These are phyloP conservation scores for Nicotiana sylvestris DNA, from an alignment of 257 asterid species.

Conservation along the genomic window DNA sequence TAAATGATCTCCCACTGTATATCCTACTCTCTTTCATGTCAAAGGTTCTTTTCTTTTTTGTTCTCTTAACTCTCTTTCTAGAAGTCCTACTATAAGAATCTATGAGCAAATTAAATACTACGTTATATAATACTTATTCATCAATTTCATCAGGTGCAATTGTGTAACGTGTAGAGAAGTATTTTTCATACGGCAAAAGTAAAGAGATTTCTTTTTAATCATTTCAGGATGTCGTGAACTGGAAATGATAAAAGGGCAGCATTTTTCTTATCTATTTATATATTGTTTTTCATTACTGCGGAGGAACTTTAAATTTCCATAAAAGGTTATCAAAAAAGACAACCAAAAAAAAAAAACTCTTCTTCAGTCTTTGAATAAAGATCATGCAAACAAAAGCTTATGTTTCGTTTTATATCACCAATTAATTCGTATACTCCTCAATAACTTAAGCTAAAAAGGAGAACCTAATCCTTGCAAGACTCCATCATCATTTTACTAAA, in stretches of 20 bases:
- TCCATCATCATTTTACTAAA: background rate
- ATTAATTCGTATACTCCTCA: background rate
- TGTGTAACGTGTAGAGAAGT: background rate
- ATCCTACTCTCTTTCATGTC: background rate
- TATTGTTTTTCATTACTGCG: background rate
- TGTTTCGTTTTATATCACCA: background rate
- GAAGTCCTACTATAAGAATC: background rate
- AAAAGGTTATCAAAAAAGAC: background rate
- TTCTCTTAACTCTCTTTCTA: background rate
- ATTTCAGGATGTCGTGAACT: background rate
- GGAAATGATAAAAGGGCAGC: background rate
- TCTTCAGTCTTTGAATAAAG: conserved; percentile 2
- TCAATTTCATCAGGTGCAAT: background rate
- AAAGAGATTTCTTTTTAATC: background rate
- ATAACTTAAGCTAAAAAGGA: background rate
- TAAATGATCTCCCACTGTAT: background rate
- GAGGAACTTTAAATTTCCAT: background rate
- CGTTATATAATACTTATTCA: background rate
- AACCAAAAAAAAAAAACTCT: background rate
- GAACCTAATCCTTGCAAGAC: conserved; percentile 3
- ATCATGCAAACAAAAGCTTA: background rate
- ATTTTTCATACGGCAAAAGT: background rate
- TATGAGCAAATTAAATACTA: background rate
- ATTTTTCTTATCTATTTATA: background rate
- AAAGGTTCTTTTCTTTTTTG: background rate